Conservation (phyloP, 2,329 filamentous ascomycete genomes). For the Penicillium paneum region DNA sequence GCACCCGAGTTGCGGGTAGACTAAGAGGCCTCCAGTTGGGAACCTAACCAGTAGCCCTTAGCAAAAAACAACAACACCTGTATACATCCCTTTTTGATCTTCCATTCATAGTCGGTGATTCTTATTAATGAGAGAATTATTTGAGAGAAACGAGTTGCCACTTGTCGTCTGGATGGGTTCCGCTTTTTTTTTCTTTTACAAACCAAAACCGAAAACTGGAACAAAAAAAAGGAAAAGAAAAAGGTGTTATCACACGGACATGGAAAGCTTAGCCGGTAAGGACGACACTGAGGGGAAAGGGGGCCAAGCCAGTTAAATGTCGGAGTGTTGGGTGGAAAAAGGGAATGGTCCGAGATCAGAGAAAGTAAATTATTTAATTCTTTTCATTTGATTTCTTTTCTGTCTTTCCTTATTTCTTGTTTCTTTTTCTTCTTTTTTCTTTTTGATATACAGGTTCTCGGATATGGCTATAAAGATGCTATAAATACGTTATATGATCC, state of each 20-base stretch:
- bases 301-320: conserved; percentile 20
- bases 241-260: conserved; percentile 16
- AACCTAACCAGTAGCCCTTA: conserved; percentile 19
- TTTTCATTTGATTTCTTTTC: background rate
- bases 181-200: conserved; percentile 4
- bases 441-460: background rate
- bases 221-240: conserved; percentile 1
- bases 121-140: conserved; percentile 5
- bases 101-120: background rate
- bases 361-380: conserved; percentile 3
- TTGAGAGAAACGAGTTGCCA: conserved; percentile 20
- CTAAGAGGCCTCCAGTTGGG: conserved; percentile 25
- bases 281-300: conserved; percentile 18
- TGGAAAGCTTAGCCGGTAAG: conserved; percentile 21
- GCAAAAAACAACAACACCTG: conserved; percentile 16
- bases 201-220: background rate
- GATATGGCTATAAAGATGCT: no score
- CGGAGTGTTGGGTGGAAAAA: conserved; percentile 21
- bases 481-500: background rate
- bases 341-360: conserved; percentile 21
- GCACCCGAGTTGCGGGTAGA: conserved; percentile 36
- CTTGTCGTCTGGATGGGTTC: conserved; percentile 11
- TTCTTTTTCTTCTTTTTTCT: background rate
- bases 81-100: background rate
- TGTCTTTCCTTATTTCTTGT: background rate